Conservation (phyloP, 1,284 basidiomycete genomes). For the Chalciporus sp. region DNA sequence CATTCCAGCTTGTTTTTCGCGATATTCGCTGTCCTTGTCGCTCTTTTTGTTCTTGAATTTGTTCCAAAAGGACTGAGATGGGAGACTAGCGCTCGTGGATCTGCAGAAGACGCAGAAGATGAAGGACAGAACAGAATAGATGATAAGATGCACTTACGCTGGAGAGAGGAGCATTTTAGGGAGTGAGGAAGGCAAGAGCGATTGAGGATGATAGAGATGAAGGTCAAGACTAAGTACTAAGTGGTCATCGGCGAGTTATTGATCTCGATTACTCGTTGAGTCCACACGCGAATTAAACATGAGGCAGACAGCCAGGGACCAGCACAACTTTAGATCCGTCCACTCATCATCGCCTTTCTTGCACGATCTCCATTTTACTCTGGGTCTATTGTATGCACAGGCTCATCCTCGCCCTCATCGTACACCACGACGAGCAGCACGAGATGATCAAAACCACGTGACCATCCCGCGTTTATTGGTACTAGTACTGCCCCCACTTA, state of each 20-base stretch:
- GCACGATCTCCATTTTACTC: slow-evolving; percentile 16
- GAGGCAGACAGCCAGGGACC: slow-evolving; percentile 25
- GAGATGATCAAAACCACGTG: slow-evolving; percentile 6
- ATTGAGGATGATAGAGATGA: slow-evolving; percentile 27
- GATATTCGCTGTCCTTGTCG: slow-evolving; percentile 58
- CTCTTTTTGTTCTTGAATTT: slow-evolving; percentile 64
- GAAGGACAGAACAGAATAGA: slow-evolving; percentile 35
- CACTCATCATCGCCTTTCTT: slow-evolving; percentile 5
- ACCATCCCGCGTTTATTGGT: not conserved
- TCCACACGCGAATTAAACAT: slow-evolving; percentile 25
- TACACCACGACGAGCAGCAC: slow-evolving; percentile 10
- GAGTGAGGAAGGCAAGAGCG: slow-evolving; percentile 28
- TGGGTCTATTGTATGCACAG: not conserved
- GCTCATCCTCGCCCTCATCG: not conserved
- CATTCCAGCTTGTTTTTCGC: slow-evolving; percentile 55
- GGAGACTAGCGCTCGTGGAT: slow-evolving; percentile 64
- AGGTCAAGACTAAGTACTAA: slow-evolving; percentile 3
- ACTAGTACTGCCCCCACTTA: not conserved
- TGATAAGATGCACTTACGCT: slow-evolving; percentile 56
- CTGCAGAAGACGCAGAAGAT: slow-evolving; percentile 40
- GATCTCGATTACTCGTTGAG: slow-evolving; percentile 19
- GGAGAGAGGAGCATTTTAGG: slow-evolving; percentile 72
- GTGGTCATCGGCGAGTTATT: slow-evolving; percentile 18
- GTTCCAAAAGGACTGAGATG: slow-evolving; percentile 64
- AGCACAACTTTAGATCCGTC: slow-evolving; percentile 1